Percentiles rank a stretch among this genome's conserved stretches.
Evolutionary conservation across 164 flowering plant genomes (phyloP).

Genomic region (Hamamelis virginiana): DNA sequence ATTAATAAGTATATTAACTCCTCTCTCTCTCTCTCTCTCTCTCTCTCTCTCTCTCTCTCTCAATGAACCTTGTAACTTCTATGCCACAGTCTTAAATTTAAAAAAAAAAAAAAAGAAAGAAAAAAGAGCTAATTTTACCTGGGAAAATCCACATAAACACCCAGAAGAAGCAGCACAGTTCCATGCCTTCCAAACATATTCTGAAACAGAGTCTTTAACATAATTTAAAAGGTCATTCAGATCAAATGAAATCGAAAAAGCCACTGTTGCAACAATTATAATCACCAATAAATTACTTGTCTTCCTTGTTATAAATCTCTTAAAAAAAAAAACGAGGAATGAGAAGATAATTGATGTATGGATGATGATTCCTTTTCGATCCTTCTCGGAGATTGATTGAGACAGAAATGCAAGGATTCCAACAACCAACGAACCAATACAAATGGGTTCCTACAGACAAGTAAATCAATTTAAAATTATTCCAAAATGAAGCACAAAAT

Average conservation of each 20-base stretch:
- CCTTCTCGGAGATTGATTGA: neutral
- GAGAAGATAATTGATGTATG: neutral
- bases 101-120: neutral
- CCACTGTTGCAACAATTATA: neutral
- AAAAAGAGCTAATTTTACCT: neutral
- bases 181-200: conserved; percentile 10
- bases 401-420: conserved; percentile 3
- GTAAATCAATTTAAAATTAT: neutral
- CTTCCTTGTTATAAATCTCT: neutral
- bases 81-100: neutral
- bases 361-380: conserved; percentile 5
- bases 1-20: no score
- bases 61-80: no score
- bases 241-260: neutral
- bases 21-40: no score
- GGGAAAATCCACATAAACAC: neutral
- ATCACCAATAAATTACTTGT: neutral
- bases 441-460: conserved; percentile 9
- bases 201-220: neutral
- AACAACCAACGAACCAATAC: conserved; percentile 5
- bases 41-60: no score
- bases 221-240: neutral
- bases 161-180: conserved; percentile 12
- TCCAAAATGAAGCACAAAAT: neutral
- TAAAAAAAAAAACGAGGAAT: neutral